phyloP scores from a whole-genome alignment of 2,329 filamentous ascomycete species.

The Neoascochyta sp. region DNA sequence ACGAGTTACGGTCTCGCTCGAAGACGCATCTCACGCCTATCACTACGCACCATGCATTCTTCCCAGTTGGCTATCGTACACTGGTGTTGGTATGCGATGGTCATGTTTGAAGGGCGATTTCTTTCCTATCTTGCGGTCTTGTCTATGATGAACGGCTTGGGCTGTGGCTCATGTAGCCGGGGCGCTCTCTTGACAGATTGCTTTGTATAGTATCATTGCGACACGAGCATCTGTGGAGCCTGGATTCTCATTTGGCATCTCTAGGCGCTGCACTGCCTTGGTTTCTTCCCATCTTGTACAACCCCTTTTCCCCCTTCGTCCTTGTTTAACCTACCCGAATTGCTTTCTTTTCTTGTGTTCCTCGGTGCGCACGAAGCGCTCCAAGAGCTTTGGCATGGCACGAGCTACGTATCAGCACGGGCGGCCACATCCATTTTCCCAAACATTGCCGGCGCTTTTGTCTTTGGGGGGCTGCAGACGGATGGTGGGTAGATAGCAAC shows the following conservation, averaged over 20 bases:
- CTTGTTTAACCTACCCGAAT: constrained; percentile 13
- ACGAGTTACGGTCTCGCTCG: constrained; percentile 45
- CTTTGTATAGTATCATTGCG: constrained; percentile 37
- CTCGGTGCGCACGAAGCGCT: constrained; percentile 13
- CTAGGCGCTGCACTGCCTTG: constrained; percentile 21
- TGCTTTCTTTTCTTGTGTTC: constrained; percentile 16
- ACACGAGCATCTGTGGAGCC: constrained; percentile 34
- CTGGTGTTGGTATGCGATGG: constrained; percentile 24
- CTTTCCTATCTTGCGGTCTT: constrained; percentile 27
- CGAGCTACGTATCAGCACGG: constrained; percentile 4
- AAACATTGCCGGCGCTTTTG: no score
- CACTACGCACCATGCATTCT: constrained; percentile 18
- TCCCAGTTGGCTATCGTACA: constrained; percentile 16
- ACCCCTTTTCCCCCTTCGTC: constrained; percentile 6
- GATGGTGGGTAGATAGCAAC: no score
- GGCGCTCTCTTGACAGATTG: constrained; percentile 18
- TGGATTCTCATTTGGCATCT: constrained; percentile 27
- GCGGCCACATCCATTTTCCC: constrained; percentile 2
- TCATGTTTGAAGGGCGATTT: constrained; percentile 20
- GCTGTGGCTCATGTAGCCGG: constrained; percentile 14
- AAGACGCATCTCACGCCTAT: constrained; percentile 15
- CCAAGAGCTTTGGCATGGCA: constrained; percentile 13
- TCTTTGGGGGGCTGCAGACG: no score
- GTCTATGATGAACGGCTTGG: constrained; percentile 12
- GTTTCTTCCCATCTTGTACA: constrained; percentile 8